These are phyloP conservation scores for Mycena olivaceomarginata DNA, from an alignment of 768 basidiomycete species.

Conservation along the genomic window DNA sequence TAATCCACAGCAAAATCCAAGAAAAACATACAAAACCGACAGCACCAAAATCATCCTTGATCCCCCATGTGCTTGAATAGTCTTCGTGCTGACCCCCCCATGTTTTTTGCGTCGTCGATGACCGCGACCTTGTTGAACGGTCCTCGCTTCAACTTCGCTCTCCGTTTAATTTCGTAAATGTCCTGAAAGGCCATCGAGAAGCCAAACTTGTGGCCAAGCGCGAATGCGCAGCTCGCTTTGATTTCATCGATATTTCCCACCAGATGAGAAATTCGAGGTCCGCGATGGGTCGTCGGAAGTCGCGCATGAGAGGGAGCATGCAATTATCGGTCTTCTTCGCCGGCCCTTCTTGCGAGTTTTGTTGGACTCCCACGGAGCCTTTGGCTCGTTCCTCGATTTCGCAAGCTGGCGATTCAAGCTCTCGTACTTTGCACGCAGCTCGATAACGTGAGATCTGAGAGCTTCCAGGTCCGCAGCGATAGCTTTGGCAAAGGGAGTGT, in stretches of 20 bases:
- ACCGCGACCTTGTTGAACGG: constrained; percentile 17
- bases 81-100: constrained; percentile 21
- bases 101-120: constrained; percentile 24
- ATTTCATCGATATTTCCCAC: constrained; percentile 47
- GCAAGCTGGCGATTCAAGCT: not conserved
- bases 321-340: constrained; percentile 18
- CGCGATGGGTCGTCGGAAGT: constrained; percentile 40
- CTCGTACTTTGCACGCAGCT: not conserved
- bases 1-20: constrained; percentile 28
- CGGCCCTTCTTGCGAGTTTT: constrained; percentile 16
- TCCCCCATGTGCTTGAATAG: constrained; percentile 27
- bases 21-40: constrained; percentile 14
- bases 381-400: not conserved
- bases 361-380: not conserved
- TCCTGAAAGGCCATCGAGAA: constrained; percentile 62
- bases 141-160: constrained; percentile 43
- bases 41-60: not conserved
- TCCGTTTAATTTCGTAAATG: constrained; percentile 63
- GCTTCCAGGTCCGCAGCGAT: constrained; percentile 14
- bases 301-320: constrained; percentile 33
- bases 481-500: not conserved
- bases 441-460: not conserved
- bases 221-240: constrained; percentile 62
- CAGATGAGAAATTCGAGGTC: constrained; percentile 29
- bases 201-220: constrained; percentile 50